Conservation (phyloP, 2,329 filamentous ascomycete species). For the Phialocephala sp. region DNA sequence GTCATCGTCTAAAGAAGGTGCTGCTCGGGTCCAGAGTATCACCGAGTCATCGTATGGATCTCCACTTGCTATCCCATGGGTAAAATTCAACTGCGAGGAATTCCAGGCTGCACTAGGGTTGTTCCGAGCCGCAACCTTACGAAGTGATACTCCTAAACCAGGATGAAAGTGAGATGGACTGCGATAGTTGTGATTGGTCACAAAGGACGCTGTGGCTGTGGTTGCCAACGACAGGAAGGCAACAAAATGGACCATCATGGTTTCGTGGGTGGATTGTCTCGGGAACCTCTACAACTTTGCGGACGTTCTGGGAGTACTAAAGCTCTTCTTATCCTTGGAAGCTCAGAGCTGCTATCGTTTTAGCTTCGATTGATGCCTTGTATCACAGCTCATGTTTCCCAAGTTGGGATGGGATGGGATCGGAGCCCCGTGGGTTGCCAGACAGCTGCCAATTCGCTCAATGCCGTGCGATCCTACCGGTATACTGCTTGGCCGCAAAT, state of each 20-base stretch:
- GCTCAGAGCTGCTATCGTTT: not conserved
- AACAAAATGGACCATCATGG: conserved; percentile 20
- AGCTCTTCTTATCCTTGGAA: conserved; percentile 16
- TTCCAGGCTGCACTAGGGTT: conserved; percentile 27
- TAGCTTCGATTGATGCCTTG: conserved; percentile 2
- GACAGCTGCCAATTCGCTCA: conserved; percentile 23
- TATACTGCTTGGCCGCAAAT: not conserved
- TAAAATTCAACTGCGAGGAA: conserved; percentile 61
- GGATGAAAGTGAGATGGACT: conserved; percentile 70
- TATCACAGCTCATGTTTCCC: not conserved
- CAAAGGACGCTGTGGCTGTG: conserved; percentile 27
- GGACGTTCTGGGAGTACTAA: not conserved
- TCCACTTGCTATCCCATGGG: conserved; percentile 61
- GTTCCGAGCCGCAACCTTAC: conserved; percentile 56
- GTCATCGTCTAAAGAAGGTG: conserved; percentile 53
- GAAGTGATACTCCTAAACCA: conserved; percentile 67
- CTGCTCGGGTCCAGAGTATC: conserved; percentile 58
- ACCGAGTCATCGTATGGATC: conserved; percentile 62
- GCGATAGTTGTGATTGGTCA: conserved; percentile 67
- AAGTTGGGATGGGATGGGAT: conserved; percentile 4
- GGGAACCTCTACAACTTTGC: not conserved
- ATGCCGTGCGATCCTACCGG: not conserved
- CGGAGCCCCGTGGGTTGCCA: conserved; percentile 20
- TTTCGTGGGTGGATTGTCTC: not conserved
- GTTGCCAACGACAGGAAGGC: conserved; percentile 23